Base-by-base conservation (phyloP, 495 filamentous ascomycete species). In the Penicillium bovifimosum region DNA sequence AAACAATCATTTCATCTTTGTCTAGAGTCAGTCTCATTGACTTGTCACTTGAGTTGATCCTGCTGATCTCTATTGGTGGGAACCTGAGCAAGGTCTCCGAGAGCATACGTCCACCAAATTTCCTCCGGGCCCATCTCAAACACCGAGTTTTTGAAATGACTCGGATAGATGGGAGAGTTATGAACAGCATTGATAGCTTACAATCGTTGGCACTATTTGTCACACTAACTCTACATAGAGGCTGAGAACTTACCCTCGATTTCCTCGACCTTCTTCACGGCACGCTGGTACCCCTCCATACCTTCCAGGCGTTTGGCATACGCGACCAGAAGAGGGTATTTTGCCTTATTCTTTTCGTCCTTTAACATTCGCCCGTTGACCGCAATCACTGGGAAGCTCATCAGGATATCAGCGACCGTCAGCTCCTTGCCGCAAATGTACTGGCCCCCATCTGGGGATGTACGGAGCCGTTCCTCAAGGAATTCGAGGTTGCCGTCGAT, bases 331-430 rank as follows among this genome's bases (percentile, higher is more conserved):
- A 77, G 78, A 40, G 86, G 85, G 58, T 86, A 84, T 38, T 70
- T 70, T 28, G 83, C 78, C 53, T 73, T 61, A 3, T 70, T 69
- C 40, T 70, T 68, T 44, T 84, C 75, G 45, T 75, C 65, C 14
- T 73, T 71, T 34, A 84, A 51, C 13, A 74, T 55, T 1, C 65
- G 63, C 26, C 54, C 59, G 39, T 69, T 73, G 6, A 75, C 80
- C 3, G 79, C 78, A 26, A 82, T 75, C 9, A 95, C 64, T 0
- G 86, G 87, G 63, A 87, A 96, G 56, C 79, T 83, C 69, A 95
- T 73, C 60, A 93, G 62, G 35, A 96, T 86, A 64, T 96, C 91
- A 0, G 86, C 91, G 0, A 82, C 83, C 0, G 87, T 89, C 18
- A 96, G 72, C 42, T 82, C 68, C 10, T 73, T 68, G 5, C 91